Base-by-base conservation (phyloP, 2,329 filamentous ascomycete genomes). In the Pseudocercospora crystallina region DNA sequence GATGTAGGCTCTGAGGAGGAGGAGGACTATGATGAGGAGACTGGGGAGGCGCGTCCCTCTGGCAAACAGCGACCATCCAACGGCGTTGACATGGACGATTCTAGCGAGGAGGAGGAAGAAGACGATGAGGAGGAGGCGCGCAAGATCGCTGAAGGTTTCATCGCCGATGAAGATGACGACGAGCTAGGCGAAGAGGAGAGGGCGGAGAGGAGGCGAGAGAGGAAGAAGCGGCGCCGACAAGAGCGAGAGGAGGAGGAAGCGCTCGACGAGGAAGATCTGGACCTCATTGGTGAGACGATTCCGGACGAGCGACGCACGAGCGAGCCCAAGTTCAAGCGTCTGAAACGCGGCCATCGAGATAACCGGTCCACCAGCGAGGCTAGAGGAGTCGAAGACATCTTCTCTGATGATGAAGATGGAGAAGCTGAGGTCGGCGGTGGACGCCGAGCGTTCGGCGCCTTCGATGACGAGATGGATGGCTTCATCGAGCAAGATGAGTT, bases 401-500 rank as follows among this genome's bases (percentile, higher is more conserved):
- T 99, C 71, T 91, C 89, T 32, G 92, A 96, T 60, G 92, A 96
- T 46, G 92, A 97, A 56, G 91, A 95, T 13, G 83, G 75, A 3
- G 70, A 68, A 13, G 78, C 80, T 36, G 75, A 76, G 31, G 54
- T 65, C 62, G 49, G 79, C 79, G 71, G 74, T 35, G 55, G 59
- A n/a, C 64, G 69, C 13, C 65, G 67, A 51, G 54, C 58, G 5
- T 63, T 65, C 43, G 61, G 87, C 51, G 77, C 78, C 32, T 77
- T 81, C 54, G 81, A 82, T 40, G 88, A 95, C 69, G 90, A 95
- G 65, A 89, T 95, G 69, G 90, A 90, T 38, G 68, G 92, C 68
- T 99, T 99, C 71, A 99, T 99, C 65, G 92, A 97, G 68, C 90
- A 96, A 63, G 94, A 97, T 63, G 91, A 90, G 55, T 89, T 90